A percentile compares a stretch with the other conserved stretches of the same genome.
Evolutionary conservation across 1,139 yeast species (phyloP).

Genomic region (Geotrichum bryndzae): DNA sequence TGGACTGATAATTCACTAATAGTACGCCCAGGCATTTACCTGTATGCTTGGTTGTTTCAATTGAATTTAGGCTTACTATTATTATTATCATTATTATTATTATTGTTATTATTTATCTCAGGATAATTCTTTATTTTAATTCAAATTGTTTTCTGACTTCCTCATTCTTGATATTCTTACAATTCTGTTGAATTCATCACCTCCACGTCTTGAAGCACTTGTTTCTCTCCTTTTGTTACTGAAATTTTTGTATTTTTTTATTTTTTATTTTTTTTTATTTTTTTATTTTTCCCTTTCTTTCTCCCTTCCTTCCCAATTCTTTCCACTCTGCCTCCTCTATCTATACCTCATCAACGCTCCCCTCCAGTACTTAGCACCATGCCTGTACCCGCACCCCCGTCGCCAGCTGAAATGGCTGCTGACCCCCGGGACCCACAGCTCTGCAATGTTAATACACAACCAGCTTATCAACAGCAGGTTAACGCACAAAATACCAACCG

Average conservation of each 20-base stretch:
- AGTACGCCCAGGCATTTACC: no score
- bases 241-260: not conserved
- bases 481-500: not conserved
- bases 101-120: no score
- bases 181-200: not conserved
- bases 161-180: not conserved
- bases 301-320: not conserved
- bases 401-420: slow-evolving; percentile 3
- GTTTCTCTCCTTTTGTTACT: not conserved
- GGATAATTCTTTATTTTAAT: not conserved
- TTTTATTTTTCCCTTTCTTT: not conserved
- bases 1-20: no score
- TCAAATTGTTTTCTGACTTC: not conserved
- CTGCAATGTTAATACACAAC: not conserved
- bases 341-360: not conserved
- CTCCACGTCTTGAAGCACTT: not conserved
- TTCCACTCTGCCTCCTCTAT: not conserved
- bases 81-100: no score
- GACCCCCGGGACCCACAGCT: not conserved
- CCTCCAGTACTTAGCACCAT: not conserved
- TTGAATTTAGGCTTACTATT: no score
- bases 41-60: no score
- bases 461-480: not conserved
- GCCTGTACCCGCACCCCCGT: not conserved
- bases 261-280: not conserved